Percentiles rank a stretch among this genome's conserved stretches.
These are phyloP conservation scores for Zygosaccharomyces bisporus DNA, from an alignment of 805 yeast genomes.

Conservation along the genomic window DNA sequence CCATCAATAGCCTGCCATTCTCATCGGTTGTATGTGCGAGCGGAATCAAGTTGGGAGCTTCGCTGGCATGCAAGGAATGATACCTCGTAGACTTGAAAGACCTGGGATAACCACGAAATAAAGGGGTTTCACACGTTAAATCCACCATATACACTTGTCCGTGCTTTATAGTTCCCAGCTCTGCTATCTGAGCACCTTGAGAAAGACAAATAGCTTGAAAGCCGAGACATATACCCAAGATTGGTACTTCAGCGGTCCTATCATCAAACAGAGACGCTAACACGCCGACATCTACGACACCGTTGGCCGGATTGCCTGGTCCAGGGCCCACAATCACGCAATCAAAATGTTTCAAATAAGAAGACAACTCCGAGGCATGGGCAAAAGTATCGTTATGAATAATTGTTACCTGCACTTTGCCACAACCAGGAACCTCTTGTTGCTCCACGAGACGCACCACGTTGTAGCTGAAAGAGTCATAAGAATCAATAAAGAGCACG, in stretches of 20 bases:
- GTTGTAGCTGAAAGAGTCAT: conserved; percentile 92
- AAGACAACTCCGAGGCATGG: conserved; percentile 36
- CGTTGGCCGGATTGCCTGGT: conserved; percentile 79
- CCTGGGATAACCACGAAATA: conserved; percentile 43
- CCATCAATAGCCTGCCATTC: conserved; percentile 63
- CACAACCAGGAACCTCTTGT: conserved; percentile 38
- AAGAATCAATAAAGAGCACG: conserved; percentile 65
- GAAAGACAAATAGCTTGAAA: conserved; percentile 74
- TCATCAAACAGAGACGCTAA: conserved; percentile 52
- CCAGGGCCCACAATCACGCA: conserved; percentile 94
- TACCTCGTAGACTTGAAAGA: conserved; percentile 73
- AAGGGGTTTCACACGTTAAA: conserved; percentile 6
- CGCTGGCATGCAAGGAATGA: conserved; percentile 64
- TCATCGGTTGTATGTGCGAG: conserved; percentile 57
- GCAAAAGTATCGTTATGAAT: conserved; percentile 39
- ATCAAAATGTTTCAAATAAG: conserved; percentile 52
- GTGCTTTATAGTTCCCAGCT: conserved; percentile 63
- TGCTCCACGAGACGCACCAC: conserved; percentile 57
- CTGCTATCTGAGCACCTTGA: conserved; percentile 53
- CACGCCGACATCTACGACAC: conserved; percentile 63
- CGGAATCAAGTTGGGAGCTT: conserved; percentile 42
- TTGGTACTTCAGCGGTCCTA: conserved; percentile 47
- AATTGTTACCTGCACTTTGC: conserved; percentile 32
- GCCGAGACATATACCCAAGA: conserved; percentile 90
- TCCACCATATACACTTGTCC: conserved; percentile 71